phyloP scores from a whole-genome alignment of 345 rosid genomes.

The Eucalyptus caleyi region DNA sequence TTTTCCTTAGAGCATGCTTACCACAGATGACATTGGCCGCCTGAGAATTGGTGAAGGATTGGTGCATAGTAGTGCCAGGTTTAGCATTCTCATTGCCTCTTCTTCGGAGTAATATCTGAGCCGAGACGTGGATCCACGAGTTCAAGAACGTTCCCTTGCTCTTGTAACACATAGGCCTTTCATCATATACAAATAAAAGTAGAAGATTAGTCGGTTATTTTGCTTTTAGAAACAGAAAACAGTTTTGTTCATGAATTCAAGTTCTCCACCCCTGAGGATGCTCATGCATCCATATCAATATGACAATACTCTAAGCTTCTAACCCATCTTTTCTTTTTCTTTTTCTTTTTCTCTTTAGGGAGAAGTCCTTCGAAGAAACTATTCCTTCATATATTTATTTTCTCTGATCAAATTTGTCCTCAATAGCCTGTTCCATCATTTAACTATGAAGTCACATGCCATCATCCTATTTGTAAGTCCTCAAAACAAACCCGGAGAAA shows the following conservation, averaged over 20 bases:
- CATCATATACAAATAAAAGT: neutral
- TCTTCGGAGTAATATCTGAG: constrained; percentile 24
- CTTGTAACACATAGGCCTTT: constrained; percentile 84
- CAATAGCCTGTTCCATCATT: neutral
- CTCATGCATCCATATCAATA: neutral
- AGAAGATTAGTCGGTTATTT: neutral
- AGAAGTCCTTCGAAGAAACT: neutral
- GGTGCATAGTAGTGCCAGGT: constrained; percentile 68
- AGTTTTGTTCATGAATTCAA: neutral
- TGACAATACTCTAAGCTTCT: neutral
- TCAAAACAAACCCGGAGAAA: neutral
- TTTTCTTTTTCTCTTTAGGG: neutral
- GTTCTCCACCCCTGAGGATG: neutral
- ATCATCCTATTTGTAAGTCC: neutral
- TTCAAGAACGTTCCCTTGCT: constrained; percentile 79
- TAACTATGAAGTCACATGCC: neutral
- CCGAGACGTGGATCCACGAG: constrained; percentile 73
- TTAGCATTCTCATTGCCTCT: constrained; percentile 62
- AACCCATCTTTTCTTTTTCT: neutral
- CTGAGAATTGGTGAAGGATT: constrained; percentile 81
- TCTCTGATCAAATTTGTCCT: neutral
- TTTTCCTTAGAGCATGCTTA: constrained; percentile 72
- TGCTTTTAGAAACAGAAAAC: neutral
- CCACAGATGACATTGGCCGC: constrained; percentile 77
- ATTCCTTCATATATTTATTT: neutral